Evolutionary conservation across 2,329 filamentous ascomycete genomes (phyloP).

Genomic region (Botrytis cinerea): DNA sequence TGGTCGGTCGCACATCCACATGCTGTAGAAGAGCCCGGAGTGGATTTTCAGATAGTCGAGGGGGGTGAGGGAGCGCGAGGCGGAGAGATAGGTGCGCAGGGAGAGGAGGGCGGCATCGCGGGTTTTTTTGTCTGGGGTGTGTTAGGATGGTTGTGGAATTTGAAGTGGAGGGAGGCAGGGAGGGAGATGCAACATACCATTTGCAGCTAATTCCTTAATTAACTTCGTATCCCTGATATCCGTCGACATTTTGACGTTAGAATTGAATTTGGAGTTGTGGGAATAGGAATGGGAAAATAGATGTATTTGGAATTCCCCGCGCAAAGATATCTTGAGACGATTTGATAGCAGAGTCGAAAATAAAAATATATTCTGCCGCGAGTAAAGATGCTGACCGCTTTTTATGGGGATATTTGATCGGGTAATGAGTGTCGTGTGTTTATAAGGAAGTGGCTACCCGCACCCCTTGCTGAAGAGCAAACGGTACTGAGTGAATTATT

Average conservation of each 20-base stretch:
- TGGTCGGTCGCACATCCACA: conserved; percentile 92
- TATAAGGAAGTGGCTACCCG: background rate
- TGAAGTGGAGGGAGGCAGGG: background rate
- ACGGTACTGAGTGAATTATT: background rate
- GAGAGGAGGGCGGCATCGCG: conserved; percentile 77
- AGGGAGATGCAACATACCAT: conserved; percentile 34
- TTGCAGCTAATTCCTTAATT: conserved; percentile 43
- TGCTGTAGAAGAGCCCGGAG: conserved; percentile 91
- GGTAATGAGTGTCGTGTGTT: background rate
- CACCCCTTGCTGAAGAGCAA: background rate
- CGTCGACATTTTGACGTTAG: conserved; percentile 29
- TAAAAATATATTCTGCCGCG: conserved; percentile 17
- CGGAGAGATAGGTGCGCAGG: conserved; percentile 73
- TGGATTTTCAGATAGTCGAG: conserved; percentile 84
- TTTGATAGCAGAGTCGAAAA: conserved; percentile 9
- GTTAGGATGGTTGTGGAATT: background rate
- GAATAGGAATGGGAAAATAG: no score
- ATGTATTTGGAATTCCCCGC: background rate
- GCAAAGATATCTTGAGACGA: background rate
- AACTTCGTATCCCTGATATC: conserved; percentile 42
- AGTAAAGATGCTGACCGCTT: background rate
- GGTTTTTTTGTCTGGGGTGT: conserved; percentile 66
- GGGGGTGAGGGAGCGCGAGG: conserved; percentile 58
- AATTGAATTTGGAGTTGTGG: background rate
- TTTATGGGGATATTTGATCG: background rate